A percentile compares a stretch with the other conserved stretches of the same genome.
Evolutionary conservation across 2,329 filamentous ascomycete genomes (phyloP).

Genomic region (Penicillium aurantiogriseum): DNA sequence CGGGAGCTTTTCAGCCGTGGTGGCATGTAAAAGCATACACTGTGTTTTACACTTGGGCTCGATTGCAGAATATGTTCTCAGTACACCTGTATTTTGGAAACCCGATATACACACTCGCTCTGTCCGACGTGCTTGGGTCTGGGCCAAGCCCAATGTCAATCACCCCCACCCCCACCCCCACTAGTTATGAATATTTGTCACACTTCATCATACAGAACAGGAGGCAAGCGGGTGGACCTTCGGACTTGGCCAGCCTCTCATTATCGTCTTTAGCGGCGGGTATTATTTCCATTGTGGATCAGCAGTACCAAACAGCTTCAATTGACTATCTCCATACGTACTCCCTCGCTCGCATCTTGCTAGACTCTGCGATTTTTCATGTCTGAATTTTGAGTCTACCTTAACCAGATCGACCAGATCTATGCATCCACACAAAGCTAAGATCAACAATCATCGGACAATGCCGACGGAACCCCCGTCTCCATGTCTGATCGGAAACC

Average conservation of each 20-base stretch:
- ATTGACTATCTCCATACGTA: background rate
- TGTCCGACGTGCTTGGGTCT: background rate
- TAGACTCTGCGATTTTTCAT: background rate
- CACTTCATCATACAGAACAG: background rate
- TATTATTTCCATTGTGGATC: slow-evolving; percentile 3
- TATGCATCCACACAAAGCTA: background rate
- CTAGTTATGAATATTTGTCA: background rate
- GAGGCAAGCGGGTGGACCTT: background rate
- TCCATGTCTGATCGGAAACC: background rate
- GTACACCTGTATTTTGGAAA: background rate
- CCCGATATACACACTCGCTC: background rate
- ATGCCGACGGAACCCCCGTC: background rate
- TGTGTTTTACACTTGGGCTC: background rate
- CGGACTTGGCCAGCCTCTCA: background rate
- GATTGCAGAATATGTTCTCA: background rate
- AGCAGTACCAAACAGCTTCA: background rate
- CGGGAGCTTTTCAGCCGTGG: slow-evolving; percentile 41
- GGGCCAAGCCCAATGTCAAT: background rate
- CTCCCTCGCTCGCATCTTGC: background rate
- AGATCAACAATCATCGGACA: slow-evolving; percentile 1
- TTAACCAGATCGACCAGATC: background rate
- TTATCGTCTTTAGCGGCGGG: background rate
- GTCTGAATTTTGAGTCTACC: background rate
- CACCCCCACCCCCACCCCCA: too few species aligned
- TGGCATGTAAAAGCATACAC: slow-evolving; percentile 12